A percentile compares a stretch with the other conserved stretches of the same genome.
phyloP scores from a whole-genome alignment of 1,284 basidiomycete species.

The Phenoliferia sp. region DNA sequence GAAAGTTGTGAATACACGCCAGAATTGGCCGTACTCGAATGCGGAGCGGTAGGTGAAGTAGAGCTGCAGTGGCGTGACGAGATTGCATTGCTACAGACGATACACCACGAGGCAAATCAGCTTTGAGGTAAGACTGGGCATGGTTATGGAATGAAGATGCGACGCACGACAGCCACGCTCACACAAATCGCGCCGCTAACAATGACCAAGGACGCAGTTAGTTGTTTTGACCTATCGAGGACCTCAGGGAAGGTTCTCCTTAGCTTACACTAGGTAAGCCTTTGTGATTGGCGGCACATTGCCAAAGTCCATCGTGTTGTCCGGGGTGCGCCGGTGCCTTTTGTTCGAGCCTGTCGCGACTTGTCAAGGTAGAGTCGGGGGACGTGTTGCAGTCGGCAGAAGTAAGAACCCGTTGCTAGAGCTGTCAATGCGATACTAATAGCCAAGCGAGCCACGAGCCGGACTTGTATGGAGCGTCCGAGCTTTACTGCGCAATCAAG shows the following conservation, averaged over 20 bases:
- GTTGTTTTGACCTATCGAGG: too few species aligned
- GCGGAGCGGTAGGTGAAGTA: constrained; percentile 85
- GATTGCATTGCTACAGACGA: constrained; percentile 80
- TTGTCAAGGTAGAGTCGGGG: not conserved
- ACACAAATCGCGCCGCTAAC: constrained; percentile 52
- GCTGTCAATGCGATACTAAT: too few species aligned
- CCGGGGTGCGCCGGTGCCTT: too few species aligned
- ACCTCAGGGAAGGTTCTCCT: too few species aligned
- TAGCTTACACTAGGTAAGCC: constrained; percentile 33
- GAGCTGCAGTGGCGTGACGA: constrained; percentile 81
- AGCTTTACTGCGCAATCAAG: too few species aligned
- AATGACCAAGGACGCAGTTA: not conserved
- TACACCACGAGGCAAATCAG: not conserved
- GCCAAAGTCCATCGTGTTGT: not conserved
- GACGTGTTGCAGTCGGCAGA: not conserved
- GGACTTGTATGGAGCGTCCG: too few species aligned
- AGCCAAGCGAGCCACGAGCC: too few species aligned
- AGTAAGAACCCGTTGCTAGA: not conserved
- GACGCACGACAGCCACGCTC: constrained; percentile 74
- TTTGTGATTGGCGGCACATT: constrained; percentile 71
- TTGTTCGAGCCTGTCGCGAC: not conserved
- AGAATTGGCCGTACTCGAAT: constrained; percentile 78
- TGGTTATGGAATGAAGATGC: not conserved
- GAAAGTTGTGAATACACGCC: constrained; percentile 86
- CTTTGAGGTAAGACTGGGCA: not conserved